phyloP scores from a whole-genome alignment of 345 rosid species.

The Hevea brasiliensis region DNA sequence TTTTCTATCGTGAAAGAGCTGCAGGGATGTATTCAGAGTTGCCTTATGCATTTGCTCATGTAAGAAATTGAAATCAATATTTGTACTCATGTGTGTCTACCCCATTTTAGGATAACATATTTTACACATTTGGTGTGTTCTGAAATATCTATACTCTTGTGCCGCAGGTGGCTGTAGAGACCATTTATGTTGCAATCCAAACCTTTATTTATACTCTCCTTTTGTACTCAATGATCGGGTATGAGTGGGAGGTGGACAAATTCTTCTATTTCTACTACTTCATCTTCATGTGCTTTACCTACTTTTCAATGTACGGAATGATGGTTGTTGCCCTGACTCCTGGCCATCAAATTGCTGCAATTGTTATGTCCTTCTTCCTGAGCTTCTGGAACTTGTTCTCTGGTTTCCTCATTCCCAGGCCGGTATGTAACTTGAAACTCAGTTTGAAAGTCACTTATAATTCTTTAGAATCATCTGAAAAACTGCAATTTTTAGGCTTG shows the following conservation, averaged over 20 bases:
- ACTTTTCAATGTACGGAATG: slow-evolving; percentile 51
- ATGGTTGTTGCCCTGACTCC: slow-evolving; percentile 46
- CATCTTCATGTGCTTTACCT: slow-evolving; percentile 44
- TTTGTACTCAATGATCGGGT: slow-evolving; percentile 42
- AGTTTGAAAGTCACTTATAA: not conserved
- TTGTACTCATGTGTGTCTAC: too few species aligned
- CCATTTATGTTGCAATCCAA: slow-evolving; percentile 38
- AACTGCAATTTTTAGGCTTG: not conserved
- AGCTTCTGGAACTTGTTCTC: slow-evolving; percentile 51
- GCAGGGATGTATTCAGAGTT: slow-evolving; percentile 51
- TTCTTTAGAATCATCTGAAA: not conserved
- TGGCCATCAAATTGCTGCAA: slow-evolving; percentile 39
- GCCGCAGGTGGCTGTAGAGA: slow-evolving; percentile 44
- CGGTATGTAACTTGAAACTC: slow-evolving; percentile 27
- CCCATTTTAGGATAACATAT: not conserved
- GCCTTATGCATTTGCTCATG: slow-evolving; percentile 50
- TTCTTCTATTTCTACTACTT: slow-evolving; percentile 43
- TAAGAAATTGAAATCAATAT: not conserved
- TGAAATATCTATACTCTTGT: not conserved
- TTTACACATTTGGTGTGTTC: not conserved
- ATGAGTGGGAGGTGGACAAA: slow-evolving; percentile 31
- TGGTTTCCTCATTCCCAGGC: slow-evolving; percentile 41
- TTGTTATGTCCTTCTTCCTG: slow-evolving; percentile 42
- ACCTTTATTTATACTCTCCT: slow-evolving; percentile 28
- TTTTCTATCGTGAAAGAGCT: slow-evolving; percentile 48